Base-by-base conservation (phyloP, 2,329 filamentous ascomycete genomes). In the Dactylellina drechsleri region DNA sequence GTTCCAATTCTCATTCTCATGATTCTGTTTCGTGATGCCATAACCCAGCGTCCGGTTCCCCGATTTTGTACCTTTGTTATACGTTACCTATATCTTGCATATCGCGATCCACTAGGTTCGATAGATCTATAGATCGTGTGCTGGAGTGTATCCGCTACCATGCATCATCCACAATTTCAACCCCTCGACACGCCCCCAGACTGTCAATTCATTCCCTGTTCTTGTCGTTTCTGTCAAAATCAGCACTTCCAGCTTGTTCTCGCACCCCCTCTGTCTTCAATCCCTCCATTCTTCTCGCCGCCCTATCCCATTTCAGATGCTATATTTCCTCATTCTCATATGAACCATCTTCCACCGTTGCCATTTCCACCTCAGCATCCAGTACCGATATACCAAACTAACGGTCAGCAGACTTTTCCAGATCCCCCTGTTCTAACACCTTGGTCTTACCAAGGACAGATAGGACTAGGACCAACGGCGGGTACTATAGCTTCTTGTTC, bases 221-320 rank as follows among this genome's bases (percentile, higher is more conserved):
- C 58, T 12, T 71, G 66, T 20, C 52, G 15, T 53, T 53, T 56
- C 23, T 71, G 58, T 41, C 58, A 64, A 23, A 7, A 58, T 52
- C 59, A 50, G 10, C 18, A 13, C 16, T 13, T 41, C 36, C 57
- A 41, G n/a, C 31, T 8, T 18, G 10, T 41, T 15, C 60, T 28
- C 7, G 3, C 26, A 40, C 43, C 52, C 20, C 28, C 26, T 40
- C 8, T 47, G 23, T 15, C 18, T 31, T 28, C 52, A 41, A 0
- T 52, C 10, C 31, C 52, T 15, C 23, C 58, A 23, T 58, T 57
- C 26, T 59, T 60, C 31, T 16, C 59, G 13, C 52, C 43, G 8
- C 52, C 58, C 20, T 28, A 52, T 47, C 66, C 58, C 28, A 45
- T 59, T 4, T 58, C 52, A 57, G 16, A 70, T 3, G 23, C 61